phyloP scores from a whole-genome alignment of 805 yeast species.

The Monosporozyma siamensis region DNA sequence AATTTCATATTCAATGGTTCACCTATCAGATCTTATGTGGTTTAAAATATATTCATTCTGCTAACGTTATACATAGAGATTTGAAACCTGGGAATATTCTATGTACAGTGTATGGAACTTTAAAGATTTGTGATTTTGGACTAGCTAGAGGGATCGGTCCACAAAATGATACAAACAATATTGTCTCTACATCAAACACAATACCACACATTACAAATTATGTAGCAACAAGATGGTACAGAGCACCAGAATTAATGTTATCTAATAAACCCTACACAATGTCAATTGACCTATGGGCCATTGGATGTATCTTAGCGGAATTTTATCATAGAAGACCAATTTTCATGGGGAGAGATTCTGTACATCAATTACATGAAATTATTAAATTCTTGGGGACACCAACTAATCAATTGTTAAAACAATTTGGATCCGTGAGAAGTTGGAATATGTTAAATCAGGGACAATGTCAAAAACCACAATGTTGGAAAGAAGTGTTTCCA shows the following conservation, averaged over 20 bases:
- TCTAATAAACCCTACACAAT: conserved; percentile 52
- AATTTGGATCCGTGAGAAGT: conserved; percentile 39
- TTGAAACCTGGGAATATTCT: conserved; percentile 85
- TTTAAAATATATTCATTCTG: conserved; percentile 79
- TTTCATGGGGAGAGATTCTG: conserved; percentile 64
- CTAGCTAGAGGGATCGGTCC: conserved; percentile 67
- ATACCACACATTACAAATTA: conserved; percentile 56
- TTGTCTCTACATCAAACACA: background rate
- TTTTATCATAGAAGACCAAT: conserved; percentile 71
- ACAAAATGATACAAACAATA: conserved; percentile 3
- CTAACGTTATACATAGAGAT: conserved; percentile 87
- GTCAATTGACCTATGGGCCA: conserved; percentile 85
- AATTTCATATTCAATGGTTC: conserved; percentile 68
- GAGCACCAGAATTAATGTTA: conserved; percentile 85
- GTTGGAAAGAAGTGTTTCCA: conserved; percentile 54
- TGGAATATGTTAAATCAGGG: conserved; percentile 35
- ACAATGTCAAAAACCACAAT: too few relatives aligned
- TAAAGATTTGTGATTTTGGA: conserved; percentile 92
- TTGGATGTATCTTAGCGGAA: conserved; percentile 85
- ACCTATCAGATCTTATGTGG: conserved; percentile 81
- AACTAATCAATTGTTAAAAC: conserved; percentile 34
- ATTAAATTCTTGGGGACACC: conserved; percentile 68
- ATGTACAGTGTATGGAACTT: conserved; percentile 59
- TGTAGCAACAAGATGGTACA: conserved; percentile 91
- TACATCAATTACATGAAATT: conserved; percentile 64